Conservation (phyloP, 306 rosid genomes). For the Pterocarpus macrocarpus region DNA sequence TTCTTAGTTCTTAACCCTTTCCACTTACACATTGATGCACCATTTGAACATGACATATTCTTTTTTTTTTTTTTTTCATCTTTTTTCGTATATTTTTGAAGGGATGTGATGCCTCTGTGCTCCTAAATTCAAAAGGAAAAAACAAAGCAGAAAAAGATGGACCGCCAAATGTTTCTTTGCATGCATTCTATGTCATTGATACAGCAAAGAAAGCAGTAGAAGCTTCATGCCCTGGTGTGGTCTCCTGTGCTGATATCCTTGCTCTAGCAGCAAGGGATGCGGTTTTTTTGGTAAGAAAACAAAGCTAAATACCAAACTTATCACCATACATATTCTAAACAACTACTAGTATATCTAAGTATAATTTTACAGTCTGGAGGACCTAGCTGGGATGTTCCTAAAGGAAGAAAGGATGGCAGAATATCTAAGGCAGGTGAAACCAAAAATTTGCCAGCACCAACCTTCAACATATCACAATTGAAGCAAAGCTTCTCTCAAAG, state of each 20-base stretch:
- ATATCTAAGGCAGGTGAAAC: conserved; percentile 82
- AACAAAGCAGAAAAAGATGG: conserved; percentile 81
- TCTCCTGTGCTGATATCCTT: conserved; percentile 74
- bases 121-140: conserved; percentile 77
- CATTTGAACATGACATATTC: not conserved
- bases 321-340: conserved; percentile 25
- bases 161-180: conserved; percentile 82
- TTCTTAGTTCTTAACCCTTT: not conserved
- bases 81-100: conserved; percentile 31
- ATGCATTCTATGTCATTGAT: conserved; percentile 80
- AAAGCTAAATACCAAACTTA: conserved; percentile 4
- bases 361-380: conserved; percentile 77
- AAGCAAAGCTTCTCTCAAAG: conserved; percentile 80
- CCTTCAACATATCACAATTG: conserved; percentile 79
- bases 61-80: not conserved
- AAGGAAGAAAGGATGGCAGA: conserved; percentile 91
- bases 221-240: conserved; percentile 62
- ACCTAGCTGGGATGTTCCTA: conserved; percentile 86
- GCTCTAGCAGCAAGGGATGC: conserved; percentile 79
- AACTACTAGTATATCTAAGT: conserved; percentile 3
- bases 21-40: not conserved
- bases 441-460: conserved; percentile 73
- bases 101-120: conserved; percentile 90
- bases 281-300: conserved; percentile 57
- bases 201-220: conserved; percentile 65